Evolutionary conservation across 352 stramenopile genomes (phyloP), one percentile per base, ranked within the genome.

Genomic region (Globisporangium okanoganense): DNA sequence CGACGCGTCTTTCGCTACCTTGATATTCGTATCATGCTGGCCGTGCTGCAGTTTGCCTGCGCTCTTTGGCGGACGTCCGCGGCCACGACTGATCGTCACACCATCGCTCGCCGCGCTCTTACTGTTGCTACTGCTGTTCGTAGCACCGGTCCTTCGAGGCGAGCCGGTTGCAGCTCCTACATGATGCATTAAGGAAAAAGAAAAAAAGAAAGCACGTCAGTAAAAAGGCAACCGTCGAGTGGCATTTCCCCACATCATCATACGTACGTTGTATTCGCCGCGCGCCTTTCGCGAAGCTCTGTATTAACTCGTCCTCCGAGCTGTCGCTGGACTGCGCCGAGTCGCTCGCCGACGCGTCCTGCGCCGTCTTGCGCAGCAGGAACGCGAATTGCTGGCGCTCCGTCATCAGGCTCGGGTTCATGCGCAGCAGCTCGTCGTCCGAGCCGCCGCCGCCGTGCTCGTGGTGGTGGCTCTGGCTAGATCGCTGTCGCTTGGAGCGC

Each of bases 351-450:
- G 79, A 84, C 36, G 79, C 72, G n/a, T 77, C 72, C 22, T 74
- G 79, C 24, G 85, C 85, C 3, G 85, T 92, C 51, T 76, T 81
- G 20, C 85, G 82, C 66, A 94, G 63, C 24, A 94, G 62, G 64
- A 94, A 94, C 57, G 85, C 85, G 50, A 94, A 66, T 62, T 94
- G 85, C 61, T 94, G 85, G 24, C 85, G 76, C 67, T 94, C 85
- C 0, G 85, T 94, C 85, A 94, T 94, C 41, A 89, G 71, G 33
- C 76, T 83, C 56, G 78, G 81, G 64, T 92, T 67, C 55, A 67
- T 57, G 10, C 31, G 62, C 47, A 50, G n/a, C 20, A 57, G 48
- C 20, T 67, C 55, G 38, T 67, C 62, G 56, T 63, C 62, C 47
- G 48, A 55, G 45, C 47, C 31, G 40, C 45, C 48, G 22, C 38